Evolutionary conservation across 495 filamentous ascomycete species (phyloP).

Genomic region (Annulohypoxylon stygium): DNA sequence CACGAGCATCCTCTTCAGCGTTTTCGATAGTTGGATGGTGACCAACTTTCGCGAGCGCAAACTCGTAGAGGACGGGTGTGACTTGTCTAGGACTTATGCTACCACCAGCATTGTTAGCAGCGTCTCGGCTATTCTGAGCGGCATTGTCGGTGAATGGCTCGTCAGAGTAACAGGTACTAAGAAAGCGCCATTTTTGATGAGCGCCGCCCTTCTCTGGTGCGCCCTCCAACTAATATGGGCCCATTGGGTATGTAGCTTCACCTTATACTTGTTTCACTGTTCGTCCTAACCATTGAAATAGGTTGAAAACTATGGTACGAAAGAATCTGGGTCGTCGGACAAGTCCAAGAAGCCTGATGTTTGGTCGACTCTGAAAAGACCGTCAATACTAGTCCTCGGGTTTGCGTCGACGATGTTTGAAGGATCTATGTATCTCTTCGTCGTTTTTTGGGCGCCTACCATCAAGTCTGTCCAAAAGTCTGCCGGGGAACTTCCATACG

Average conservation of each 20-base stretch:
- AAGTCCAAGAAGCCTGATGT: constrained; percentile 34
- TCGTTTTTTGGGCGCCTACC: constrained; percentile 69
- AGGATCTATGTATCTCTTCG: constrained; percentile 71
- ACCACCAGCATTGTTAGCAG: constrained; percentile 65
- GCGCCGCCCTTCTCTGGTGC: constrained; percentile 54
- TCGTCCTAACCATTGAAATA: constrained; percentile 36
- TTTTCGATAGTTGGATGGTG: constrained; percentile 72
- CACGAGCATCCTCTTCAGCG: constrained; percentile 67
- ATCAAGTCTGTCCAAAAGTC: constrained; percentile 57
- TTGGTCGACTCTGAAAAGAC: constrained; percentile 48
- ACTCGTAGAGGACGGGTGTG: constrained; percentile 50
- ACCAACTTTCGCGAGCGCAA: constrained; percentile 59
- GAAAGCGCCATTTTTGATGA: constrained; percentile 64
- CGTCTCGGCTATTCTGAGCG: constrained; percentile 64
- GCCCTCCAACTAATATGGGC: constrained; percentile 58
- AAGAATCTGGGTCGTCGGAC: constrained; percentile 23
- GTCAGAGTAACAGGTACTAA: constrained; percentile 58
- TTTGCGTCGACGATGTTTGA: constrained; percentile 67
- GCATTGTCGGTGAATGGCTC: constrained; percentile 56
- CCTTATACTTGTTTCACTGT: not conserved
- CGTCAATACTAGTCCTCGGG: constrained; percentile 60
- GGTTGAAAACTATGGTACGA: constrained; percentile 63
- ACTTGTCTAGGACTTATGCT: constrained; percentile 63
- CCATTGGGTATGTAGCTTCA: constrained; percentile 60
- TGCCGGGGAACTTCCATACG: constrained; percentile 61